These are phyloP conservation scores for Pichia exigua DNA, from an alignment of 805 yeast genomes.

Conservation along the genomic window DNA sequence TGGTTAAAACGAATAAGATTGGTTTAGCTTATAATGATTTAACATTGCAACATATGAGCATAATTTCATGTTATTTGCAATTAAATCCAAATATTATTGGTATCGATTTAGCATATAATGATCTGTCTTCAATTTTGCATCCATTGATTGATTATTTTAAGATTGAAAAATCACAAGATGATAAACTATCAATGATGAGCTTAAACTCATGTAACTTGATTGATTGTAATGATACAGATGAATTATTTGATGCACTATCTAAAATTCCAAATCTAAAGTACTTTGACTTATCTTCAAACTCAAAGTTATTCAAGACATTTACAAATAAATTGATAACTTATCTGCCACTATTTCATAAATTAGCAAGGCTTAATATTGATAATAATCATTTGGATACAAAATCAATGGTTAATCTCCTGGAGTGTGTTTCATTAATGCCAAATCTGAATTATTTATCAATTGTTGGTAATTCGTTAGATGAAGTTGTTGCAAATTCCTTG, in stretches of 20 bases:
- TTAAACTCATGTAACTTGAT: conserved; percentile 55
- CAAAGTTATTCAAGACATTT: conserved; percentile 56
- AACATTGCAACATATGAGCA: conserved; percentile 46
- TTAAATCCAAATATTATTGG: conserved; percentile 47
- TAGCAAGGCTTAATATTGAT: conserved; percentile 67
- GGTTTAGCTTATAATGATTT: conserved; percentile 76
- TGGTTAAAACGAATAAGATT: conserved; percentile 49
- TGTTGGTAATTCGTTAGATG: conserved; percentile 52
- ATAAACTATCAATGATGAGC: conserved; percentile 43
- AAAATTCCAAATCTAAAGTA: conserved; percentile 54
- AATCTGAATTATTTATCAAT: conserved; percentile 62
- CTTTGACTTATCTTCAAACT: conserved; percentile 68
- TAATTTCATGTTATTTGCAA: conserved; percentile 52
- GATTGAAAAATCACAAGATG: conserved; percentile 5
- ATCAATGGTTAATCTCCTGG: conserved; percentile 53
- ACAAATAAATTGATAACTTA: conserved; percentile 50
- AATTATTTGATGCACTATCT: conserved; percentile 42
- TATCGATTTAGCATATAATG: conserved; percentile 79
- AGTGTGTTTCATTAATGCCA: conserved; percentile 61
- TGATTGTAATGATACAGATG: conserved; percentile 43
- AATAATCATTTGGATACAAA: conserved; percentile 50
- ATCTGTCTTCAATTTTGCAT: conserved; percentile 36
- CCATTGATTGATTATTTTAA: conserved; percentile 32
- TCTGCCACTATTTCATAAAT: conserved; percentile 58
- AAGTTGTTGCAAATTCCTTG: conserved; percentile 55